Percentiles rank a stretch among this genome's conserved stretches.
These are phyloP conservation scores for Mrakia frigida DNA, from an alignment of 768 basidiomycete species.

Conservation along the genomic window DNA sequence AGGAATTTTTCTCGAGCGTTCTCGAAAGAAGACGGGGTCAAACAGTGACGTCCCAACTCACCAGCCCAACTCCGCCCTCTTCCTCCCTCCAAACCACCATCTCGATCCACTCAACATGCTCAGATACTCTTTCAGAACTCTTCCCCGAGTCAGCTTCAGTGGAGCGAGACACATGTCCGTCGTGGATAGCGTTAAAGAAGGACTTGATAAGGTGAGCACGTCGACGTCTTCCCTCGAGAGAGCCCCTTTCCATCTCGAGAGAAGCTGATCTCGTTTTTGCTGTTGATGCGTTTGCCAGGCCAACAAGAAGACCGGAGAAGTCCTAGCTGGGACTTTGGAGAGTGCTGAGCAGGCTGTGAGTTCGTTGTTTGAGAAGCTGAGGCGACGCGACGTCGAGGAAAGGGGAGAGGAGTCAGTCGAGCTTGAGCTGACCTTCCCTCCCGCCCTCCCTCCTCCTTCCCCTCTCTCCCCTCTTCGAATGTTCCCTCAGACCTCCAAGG, in stretches of 20 bases:
- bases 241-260: not conserved
- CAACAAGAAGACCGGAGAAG: not conserved
- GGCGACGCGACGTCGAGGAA: no score
- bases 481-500: not conserved
- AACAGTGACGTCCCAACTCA: not conserved
- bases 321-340: not conserved
- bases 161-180: not conserved
- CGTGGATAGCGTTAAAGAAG: not conserved
- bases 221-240: no score
- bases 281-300: not conserved
- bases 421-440: not conserved
- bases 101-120: not conserved
- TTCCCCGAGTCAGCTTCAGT: not conserved
- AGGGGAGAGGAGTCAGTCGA: not conserved
- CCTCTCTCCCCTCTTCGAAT: not conserved
- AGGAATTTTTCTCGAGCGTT: not conserved
- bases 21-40: not conserved
- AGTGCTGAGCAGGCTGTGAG: not conserved
- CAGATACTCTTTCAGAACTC: not conserved
- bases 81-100: not conserved
- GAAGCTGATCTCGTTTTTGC: not conserved
- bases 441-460: not conserved
- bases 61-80: not conserved
- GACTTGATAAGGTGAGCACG: not conserved
- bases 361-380: not conserved